These are phyloP conservation scores for Tuber magnatum DNA, from an alignment of 495 filamentous ascomycete genomes.

Conservation along the genomic window DNA sequence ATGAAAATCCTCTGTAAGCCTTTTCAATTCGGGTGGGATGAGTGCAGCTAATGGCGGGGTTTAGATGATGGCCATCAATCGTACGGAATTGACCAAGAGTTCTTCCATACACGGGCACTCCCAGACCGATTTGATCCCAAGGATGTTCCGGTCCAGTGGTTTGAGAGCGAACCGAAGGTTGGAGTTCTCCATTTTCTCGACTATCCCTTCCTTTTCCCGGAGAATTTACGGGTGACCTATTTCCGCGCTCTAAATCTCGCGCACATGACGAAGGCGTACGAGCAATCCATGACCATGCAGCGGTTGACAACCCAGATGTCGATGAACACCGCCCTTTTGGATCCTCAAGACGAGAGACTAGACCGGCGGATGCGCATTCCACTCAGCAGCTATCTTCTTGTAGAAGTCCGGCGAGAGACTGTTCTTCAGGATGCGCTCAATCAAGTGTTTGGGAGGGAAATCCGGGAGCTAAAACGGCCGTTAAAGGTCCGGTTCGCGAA, in stretches of 20 bases:
- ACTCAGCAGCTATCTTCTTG: conserved; percentile 63
- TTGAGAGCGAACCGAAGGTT: conserved; percentile 48
- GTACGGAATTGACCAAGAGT: conserved; percentile 56
- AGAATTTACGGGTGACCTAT: conserved; percentile 65
- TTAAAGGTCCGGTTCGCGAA: conserved; percentile 81
- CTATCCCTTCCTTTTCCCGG: conserved; percentile 72
- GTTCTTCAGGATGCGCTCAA: conserved; percentile 73
- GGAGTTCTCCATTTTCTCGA: conserved; percentile 65
- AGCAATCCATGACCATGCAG: conserved; percentile 58
- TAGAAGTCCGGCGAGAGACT: conserved; percentile 64
- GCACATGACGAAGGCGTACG: conserved; percentile 68
- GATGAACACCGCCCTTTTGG: conserved; percentile 44
- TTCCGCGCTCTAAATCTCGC: conserved; percentile 85
- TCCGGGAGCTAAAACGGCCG: conserved; percentile 72
- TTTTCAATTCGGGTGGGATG: background rate
- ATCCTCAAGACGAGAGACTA: conserved; percentile 45
- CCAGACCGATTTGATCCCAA: conserved; percentile 69
- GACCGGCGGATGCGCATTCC: conserved; percentile 57
- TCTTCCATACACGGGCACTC: conserved; percentile 69
- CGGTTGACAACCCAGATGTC: conserved; percentile 56
- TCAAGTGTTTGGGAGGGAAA: conserved; percentile 79
- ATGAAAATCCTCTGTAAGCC: conserved; percentile 65
- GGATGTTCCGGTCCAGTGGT: conserved; percentile 69
- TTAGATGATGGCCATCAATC: conserved; percentile 55
- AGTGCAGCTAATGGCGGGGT: conserved; percentile 19